Conservation (phyloP, 2,329 filamentous ascomycete species). For the Ophiobolus disseminans region DNA sequence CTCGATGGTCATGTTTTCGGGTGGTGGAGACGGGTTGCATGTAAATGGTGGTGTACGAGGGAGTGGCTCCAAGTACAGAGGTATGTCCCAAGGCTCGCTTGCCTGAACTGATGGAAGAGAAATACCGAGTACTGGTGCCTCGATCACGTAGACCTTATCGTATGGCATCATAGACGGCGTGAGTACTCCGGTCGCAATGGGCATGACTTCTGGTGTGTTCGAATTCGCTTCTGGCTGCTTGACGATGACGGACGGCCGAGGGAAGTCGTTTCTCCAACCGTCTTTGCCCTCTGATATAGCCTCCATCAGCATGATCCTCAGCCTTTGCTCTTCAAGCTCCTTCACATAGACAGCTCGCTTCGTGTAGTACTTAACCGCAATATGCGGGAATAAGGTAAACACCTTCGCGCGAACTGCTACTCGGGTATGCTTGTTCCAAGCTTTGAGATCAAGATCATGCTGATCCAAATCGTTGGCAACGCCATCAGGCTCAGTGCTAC, state of each 20-base stretch:
- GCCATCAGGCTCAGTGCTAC: background rate
- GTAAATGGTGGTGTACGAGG: conserved; percentile 13
- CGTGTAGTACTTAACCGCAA: conserved; percentile 23
- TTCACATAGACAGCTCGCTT: conserved; percentile 23
- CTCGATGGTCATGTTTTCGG: conserved; percentile 23
- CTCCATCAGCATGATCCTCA: conserved; percentile 19
- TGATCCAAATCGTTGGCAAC: too few relatives aligned
- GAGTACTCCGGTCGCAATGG: background rate
- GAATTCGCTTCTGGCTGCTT: background rate
- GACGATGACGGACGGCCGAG: conserved; percentile 13
- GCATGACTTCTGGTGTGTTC: conserved; percentile 2
- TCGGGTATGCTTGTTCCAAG: conserved; percentile 27
- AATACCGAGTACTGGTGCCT: background rate
- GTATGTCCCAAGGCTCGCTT: conserved; percentile 1
- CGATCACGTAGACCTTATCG: background rate
- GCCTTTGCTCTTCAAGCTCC: conserved; percentile 26
- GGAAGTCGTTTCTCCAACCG: conserved; percentile 21
- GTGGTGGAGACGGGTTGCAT: conserved; percentile 23
- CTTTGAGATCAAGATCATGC: conserved; percentile 8
- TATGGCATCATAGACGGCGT: conserved; percentile 13
- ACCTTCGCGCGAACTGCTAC: conserved; percentile 24
- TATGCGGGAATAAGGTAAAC: conserved; percentile 30
- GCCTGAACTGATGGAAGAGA: background rate
- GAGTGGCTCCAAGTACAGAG: conserved; percentile 21
- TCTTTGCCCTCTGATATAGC: conserved; percentile 24